phyloP scores from a whole-genome alignment of 805 yeast species.

The Sugiyamaella floridensis region DNA sequence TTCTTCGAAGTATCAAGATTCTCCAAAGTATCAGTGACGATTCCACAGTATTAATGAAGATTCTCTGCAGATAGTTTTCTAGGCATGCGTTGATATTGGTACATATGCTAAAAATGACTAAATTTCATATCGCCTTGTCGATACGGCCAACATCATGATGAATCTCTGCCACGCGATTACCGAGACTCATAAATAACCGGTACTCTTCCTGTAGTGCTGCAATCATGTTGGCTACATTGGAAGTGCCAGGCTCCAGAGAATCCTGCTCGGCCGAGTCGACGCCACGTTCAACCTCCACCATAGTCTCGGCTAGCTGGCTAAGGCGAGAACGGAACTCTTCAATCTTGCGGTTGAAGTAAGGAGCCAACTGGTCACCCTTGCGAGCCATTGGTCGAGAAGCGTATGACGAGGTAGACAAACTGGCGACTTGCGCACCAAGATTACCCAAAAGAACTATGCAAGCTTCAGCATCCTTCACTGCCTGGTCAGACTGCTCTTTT shows the following conservation, averaged over 20 bases:
- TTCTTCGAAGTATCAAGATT: too few species aligned
- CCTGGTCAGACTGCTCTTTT: constrained; percentile 20
- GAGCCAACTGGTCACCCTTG: constrained; percentile 40
- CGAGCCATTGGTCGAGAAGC: background rate
- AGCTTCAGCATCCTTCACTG: constrained; percentile 27
- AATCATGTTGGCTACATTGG: constrained; percentile 25
- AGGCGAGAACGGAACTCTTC: constrained; percentile 39
- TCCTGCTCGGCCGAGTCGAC: constrained; percentile 28
- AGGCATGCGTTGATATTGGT: background rate
- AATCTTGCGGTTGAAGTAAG: constrained; percentile 43
- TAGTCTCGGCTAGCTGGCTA: constrained; percentile 26
- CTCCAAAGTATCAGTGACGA: background rate
- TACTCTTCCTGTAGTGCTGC: constrained; percentile 47
- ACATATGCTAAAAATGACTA: background rate
- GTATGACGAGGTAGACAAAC: background rate
- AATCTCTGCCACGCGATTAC: constrained; percentile 63
- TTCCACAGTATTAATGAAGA: background rate
- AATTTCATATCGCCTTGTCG: constrained; percentile 1
- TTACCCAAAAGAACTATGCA: constrained; percentile 23
- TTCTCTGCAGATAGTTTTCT: too few species aligned
- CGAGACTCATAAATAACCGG: constrained; percentile 60
- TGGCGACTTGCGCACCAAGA: constrained; percentile 11
- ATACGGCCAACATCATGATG: constrained; percentile 43
- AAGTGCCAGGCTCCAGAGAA: constrained; percentile 11
- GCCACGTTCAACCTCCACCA: constrained; percentile 29